These are phyloP conservation scores for Venturia asperata DNA, from an alignment of 2,329 filamentous ascomycete genomes.

Conservation along the genomic window DNA sequence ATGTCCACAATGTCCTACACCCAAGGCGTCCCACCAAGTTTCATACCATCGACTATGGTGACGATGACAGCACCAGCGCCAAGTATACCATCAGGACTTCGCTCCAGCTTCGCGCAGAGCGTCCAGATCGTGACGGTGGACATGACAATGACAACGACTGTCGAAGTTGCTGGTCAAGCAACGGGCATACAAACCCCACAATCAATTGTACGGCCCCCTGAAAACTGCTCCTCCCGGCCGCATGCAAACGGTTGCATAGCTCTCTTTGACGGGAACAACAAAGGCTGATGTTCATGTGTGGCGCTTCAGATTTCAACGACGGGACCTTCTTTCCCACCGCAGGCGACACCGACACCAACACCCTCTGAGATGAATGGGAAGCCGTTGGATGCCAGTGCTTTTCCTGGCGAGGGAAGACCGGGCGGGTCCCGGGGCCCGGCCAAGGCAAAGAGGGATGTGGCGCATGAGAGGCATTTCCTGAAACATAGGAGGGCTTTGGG, in stretches of 20 bases:
- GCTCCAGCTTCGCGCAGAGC: not conserved
- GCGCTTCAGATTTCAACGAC: not conserved
- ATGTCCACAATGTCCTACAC: not conserved
- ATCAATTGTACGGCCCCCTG: slow-evolving; percentile 2
- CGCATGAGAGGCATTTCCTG: slow-evolving; percentile 5
- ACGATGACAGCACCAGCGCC: not conserved
- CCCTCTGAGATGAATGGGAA: not conserved
- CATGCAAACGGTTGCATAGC: not conserved
- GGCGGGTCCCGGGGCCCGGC: not conserved
- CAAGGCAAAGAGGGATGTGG: slow-evolving; percentile 1
- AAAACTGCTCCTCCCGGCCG: not conserved
- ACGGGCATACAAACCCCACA: not conserved
- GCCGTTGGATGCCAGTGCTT: not conserved
- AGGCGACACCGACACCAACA: not conserved
- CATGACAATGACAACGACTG: slow-evolving; percentile 5
- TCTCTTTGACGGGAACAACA: not conserved
- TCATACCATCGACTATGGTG: not conserved
- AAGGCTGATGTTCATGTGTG: not conserved
- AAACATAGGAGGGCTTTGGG: slow-evolving; percentile 11
- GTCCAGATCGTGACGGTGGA: slow-evolving; percentile 14
- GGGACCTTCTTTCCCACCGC: not conserved
- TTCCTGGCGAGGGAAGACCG: not conserved
- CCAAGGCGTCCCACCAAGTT: not conserved
- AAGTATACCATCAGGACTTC: not conserved
- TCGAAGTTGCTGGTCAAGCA: not conserved